Base-by-base conservation (phyloP, 768 basidiomycete species). In the Panaeolus papilionaceus region DNA sequence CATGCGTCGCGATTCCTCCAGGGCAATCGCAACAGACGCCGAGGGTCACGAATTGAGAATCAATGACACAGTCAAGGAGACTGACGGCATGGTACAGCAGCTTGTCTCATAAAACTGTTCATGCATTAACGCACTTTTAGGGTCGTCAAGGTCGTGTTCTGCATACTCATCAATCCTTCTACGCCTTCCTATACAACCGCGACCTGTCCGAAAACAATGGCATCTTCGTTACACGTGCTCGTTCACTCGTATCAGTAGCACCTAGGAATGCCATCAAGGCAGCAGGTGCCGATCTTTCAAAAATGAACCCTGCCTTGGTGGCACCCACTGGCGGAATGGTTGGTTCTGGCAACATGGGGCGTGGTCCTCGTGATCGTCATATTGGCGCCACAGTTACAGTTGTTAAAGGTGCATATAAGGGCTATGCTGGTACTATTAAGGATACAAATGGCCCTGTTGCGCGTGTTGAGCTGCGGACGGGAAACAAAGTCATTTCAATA, bases 121-220 rank as follows among this genome's bases (percentile, higher is more conserved):
- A 51, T 20, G 33, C 66, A 68, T 69, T 63, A 23, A 11, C 14
- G 26, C 64, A 38, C 51, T 61, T 39, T 64, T 62, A 97, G 91
- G 83, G 83, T 42, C 92, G 96, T 5, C 93, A 91, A 85, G 98
- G 98, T 58, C 87, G 89, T 66, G 92, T 99, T 12, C 82, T 99
- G 33, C 96, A 98, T 74, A 95, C 96, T 49, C 92, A 97, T 77
- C 95, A 97, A 75, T 95, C 96, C 0, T 90, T 94, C 78, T 97
- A 90, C 72, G 95, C 94, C 3, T 99, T 98, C 85, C 80, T 99
- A 58, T 92, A 96, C 80, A 97, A 96, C 73, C 91, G 96, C 14
- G 96, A 98, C 63, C 84, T 94, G 64, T 74, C 84, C 20, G 96
- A 98, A 78, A 96, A 99, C 72, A 92, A 94, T 23, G 98, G 98